Conservation (phyloP, 441 rosid genomes). For the Corymbia citriodora region DNA sequence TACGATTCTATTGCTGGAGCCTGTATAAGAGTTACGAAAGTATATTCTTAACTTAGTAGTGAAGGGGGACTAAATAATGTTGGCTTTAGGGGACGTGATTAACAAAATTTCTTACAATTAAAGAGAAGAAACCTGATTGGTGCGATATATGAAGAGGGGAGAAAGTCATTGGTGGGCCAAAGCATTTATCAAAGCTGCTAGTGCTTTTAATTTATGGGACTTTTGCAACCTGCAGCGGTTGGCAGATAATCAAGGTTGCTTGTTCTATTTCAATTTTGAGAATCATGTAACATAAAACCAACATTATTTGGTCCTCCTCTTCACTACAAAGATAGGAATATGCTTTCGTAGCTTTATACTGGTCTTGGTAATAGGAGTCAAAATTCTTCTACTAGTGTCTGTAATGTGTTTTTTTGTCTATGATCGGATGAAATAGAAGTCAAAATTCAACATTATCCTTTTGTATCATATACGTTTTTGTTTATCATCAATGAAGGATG, state of each 20-base stretch:
- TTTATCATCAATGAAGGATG: background rate
- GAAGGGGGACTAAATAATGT: background rate
- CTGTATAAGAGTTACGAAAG: background rate
- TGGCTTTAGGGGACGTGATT: background rate
- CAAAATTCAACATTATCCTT: too few species aligned
- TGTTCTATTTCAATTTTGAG: background rate
- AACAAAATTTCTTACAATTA: background rate
- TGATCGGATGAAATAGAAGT: too few species aligned
- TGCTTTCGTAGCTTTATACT: background rate
- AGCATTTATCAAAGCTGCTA: background rate
- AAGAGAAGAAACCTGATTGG: background rate
- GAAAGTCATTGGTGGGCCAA: background rate
- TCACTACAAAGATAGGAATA: background rate
- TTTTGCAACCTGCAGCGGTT: background rate
- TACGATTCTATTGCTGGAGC: background rate
- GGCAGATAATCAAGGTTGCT: background rate
- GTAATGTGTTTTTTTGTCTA: background rate
- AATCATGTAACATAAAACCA: background rate
- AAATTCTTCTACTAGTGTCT: background rate
- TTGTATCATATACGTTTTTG: background rate
- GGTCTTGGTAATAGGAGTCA: background rate
- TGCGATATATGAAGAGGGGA: background rate
- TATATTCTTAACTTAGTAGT: background rate
- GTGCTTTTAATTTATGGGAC: background rate
- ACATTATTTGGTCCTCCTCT: background rate